Base-by-base conservation (phyloP, 2,329 filamentous ascomycete species). In the Aspergillus phoenicis region DNA sequence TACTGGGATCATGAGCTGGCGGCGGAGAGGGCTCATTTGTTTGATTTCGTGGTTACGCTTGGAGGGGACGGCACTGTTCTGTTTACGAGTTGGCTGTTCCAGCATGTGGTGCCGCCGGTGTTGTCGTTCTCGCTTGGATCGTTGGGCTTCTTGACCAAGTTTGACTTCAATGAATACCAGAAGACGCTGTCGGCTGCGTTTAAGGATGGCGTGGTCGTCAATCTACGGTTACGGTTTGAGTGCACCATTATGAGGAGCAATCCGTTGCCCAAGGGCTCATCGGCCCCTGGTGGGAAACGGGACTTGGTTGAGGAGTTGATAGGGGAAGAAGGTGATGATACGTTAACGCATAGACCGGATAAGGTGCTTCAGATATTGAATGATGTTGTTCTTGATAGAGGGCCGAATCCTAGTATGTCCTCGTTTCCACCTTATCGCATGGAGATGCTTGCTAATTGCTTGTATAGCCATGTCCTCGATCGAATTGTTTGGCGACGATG, bases 21-120 rank as follows among this genome's bases (percentile, higher is more conserved):
- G 68, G 84, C 84, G 52, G 83, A 87, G 43, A 85, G 88, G 61
- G 94, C 94, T 4, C 92, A 97, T 69, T 89, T 87, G 0, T 97
- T 98, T 73, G 95, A 99, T 77, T 96, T 99, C 71, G 89, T 96
- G 55, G 87, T 99, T 51, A 96, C 94, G 0, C 84, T 97, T 3
- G 93, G 93, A 52, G 95, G 95, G 11, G 95, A 99, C 73, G 95
- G 95, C n/a, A 99, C 95, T 0, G 94, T 99, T 6, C 82, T 99
- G 10, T 98, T 97, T 73, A 91, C 94, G 4, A 96, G 92, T 72
- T 98, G 94, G 93, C 83, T 99, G 1, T 99, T 99, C 75, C 95
- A 99, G 79, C 87, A 91, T 45, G 90, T 98, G 51, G 94, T 98
- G 0, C 95, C 95, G 5, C 95, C 95, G 0, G 92, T 97, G 0